A percentile compares a stretch with the other conserved stretches of the same genome.
These are phyloP conservation scores for Panaeolus cyanescens DNA, from an alignment of 768 basidiomycete species.

Conservation along the genomic window DNA sequence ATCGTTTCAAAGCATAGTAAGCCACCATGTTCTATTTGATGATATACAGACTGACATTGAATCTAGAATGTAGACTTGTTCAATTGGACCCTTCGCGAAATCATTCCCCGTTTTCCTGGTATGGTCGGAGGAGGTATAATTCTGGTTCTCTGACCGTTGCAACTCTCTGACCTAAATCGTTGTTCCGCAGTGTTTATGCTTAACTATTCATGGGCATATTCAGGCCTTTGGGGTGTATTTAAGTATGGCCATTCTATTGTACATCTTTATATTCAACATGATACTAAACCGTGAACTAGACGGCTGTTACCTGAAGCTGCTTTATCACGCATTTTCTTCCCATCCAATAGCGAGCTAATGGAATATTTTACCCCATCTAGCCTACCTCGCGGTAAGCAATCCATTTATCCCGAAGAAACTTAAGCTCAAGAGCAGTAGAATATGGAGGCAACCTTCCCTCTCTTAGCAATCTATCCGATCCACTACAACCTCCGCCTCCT, in stretches of 20 bases:
- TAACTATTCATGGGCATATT: constrained; percentile 76
- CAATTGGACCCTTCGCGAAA: constrained; percentile 64
- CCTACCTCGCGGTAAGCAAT: constrained; percentile 58
- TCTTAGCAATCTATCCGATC: constrained; percentile 52
- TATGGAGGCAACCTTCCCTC: constrained; percentile 65
- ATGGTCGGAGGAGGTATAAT: constrained; percentile 70
- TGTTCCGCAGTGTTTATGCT: constrained; percentile 59
- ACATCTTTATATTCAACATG: neutral
- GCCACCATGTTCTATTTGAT: constrained; percentile 21
- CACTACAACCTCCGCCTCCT: constrained; percentile 33
- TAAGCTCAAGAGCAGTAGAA: constrained; percentile 44
- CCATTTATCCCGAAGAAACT: constrained; percentile 9
- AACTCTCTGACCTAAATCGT: constrained; percentile 4
- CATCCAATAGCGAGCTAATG: constrained; percentile 54
- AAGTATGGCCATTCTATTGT: constrained; percentile 44
- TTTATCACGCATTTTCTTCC: constrained; percentile 67
- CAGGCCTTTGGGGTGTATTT: constrained; percentile 64
- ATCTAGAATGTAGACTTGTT: constrained; percentile 60
- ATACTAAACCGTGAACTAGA: constrained; percentile 33
- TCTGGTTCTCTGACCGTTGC: neutral
- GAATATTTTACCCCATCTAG: constrained; percentile 50
- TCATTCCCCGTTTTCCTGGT: constrained; percentile 72
- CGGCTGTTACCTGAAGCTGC: constrained; percentile 62
- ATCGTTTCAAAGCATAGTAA: constrained; percentile 59
- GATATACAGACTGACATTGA: constrained; percentile 3